Evolutionary conservation across 768 basidiomycete genomes (phyloP).

Genomic region (Harrya chromipes): DNA sequence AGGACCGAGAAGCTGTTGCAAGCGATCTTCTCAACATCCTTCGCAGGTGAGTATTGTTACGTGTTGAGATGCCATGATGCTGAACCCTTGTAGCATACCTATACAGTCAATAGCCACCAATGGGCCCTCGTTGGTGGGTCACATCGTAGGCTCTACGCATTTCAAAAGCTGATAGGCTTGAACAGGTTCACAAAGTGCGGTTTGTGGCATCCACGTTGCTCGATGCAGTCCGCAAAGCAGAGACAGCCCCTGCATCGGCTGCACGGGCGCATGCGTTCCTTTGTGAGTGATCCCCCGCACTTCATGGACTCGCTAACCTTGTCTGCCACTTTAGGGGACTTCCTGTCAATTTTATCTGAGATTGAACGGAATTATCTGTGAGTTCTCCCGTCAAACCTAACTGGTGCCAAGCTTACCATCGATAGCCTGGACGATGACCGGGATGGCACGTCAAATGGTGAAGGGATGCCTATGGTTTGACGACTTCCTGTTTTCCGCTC

Average conservation of each 20-base stretch:
- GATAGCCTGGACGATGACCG: conserved; percentile 46
- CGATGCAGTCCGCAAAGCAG: conserved; percentile 79
- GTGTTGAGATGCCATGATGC: not conserved
- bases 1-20: conserved; percentile 80
- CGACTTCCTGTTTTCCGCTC: not conserved
- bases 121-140: conserved; percentile 68
- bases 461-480: conserved; percentile 42
- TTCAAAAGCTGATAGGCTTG: conserved; percentile 7
- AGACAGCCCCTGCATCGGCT: conserved; percentile 74
- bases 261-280: conserved; percentile 85
- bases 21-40: conserved; percentile 84
- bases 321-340: conserved; percentile 63
- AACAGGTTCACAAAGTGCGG: conserved; percentile 84
- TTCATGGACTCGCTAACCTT: not conserved
- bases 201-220: conserved; percentile 89
- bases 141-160: not conserved
- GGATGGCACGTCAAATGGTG: conserved; percentile 45
- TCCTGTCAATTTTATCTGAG: conserved; percentile 85
- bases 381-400: conserved; percentile 25
- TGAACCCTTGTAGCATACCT: conserved; percentile 60
- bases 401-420: conserved; percentile 29
- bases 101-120: conserved; percentile 92
- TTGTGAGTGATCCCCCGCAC: conserved; percentile 45
- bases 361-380: conserved; percentile 89
- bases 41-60: conserved; percentile 52